Evolutionary conservation across 345 rosid species (phyloP).

Genomic region (Camelina neglecta): DNA sequence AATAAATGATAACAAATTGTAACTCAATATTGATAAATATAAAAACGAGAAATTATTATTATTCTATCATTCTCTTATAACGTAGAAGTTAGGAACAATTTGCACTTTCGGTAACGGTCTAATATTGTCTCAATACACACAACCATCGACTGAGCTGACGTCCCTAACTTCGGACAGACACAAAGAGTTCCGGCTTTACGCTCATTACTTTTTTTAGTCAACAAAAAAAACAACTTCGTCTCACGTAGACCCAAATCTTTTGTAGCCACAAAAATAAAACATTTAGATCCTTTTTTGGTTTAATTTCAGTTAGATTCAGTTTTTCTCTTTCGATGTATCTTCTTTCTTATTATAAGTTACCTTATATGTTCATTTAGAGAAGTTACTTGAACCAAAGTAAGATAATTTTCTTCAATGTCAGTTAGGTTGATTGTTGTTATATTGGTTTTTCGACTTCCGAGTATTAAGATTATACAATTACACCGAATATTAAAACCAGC

Average conservation of each 20-base stretch:
- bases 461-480: background rate
- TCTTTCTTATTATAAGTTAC: no score
- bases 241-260: constrained; percentile 25
- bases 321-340: no score
- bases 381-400: constrained; percentile 21
- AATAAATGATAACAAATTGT: background rate
- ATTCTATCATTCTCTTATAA: background rate
- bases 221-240: constrained; percentile 11
- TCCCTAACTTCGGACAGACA: constrained; percentile 34
- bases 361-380: background rate
- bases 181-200: constrained; percentile 13
- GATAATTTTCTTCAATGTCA: background rate
- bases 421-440: constrained; percentile 5
- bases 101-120: constrained; percentile 23
- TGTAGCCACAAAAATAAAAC: background rate
- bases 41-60: background rate
- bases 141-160: constrained; percentile 26
- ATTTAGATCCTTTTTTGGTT: background rate
- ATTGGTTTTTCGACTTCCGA: background rate
- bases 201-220: constrained; percentile 21
- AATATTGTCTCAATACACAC: background rate
- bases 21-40: background rate
- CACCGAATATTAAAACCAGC: background rate
- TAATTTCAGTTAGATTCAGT: background rate
- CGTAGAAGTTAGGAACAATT: background rate